Percentiles rank a stretch among this genome's conserved stretches.
Evolutionary conservation across 305 asterid genomes (phyloP).

Genomic region (Fraxinus albicans): DNA sequence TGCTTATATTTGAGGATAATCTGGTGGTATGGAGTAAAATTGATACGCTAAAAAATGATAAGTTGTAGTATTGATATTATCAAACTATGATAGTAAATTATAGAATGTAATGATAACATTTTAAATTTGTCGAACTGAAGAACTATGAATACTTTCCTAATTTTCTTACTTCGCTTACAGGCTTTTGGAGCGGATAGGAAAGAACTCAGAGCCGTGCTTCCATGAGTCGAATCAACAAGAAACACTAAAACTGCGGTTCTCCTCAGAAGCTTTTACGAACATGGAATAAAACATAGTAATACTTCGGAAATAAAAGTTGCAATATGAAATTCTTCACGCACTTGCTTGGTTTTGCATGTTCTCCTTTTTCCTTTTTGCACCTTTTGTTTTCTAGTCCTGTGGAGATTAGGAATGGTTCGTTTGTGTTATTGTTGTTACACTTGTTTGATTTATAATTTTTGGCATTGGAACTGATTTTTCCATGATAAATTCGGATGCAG

Average conservation of each 20-base stretch:
- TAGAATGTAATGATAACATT: not conserved
- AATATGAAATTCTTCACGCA: not conserved
- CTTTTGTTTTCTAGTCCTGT: not conserved
- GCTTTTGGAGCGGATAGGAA: conserved; percentile 85
- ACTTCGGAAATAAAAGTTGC: not conserved
- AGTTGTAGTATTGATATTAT: not conserved
- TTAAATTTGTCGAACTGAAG: not conserved
- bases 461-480: not conserved
- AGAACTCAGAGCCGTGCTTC: conserved; percentile 73
- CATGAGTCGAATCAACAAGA: conserved; percentile 38
- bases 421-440: not conserved
- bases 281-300: not conserved
- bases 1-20: not conserved
- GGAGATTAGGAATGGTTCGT: not conserved
- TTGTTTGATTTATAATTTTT: not conserved
- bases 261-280: not conserved
- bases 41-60: not conserved
- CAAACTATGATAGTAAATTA: not conserved
- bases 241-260: not conserved
- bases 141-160: no score
- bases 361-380: not conserved
- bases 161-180: conserved; percentile 39
- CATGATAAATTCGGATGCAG: not conserved
- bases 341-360: not conserved
- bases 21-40: not conserved